A percentile compares a stretch with the other conserved stretches of the same genome.
Evolutionary conservation across 306 rosid genomes (phyloP).

Genomic region (Citrullus amarus): DNA sequence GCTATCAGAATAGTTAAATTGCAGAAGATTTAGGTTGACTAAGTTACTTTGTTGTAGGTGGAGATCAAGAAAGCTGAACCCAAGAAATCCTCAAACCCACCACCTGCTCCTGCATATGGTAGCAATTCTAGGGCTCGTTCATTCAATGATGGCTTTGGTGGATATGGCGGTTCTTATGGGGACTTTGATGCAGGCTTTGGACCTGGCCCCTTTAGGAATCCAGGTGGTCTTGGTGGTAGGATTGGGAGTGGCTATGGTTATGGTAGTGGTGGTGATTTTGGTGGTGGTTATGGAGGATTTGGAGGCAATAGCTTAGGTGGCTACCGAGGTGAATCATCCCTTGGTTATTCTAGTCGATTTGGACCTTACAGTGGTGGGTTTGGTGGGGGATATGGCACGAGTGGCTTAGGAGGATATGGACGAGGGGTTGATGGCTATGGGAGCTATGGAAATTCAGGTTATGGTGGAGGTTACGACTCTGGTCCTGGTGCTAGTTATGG

Average conservation of each 20-base stretch:
- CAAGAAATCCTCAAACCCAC: conserved; percentile 92
- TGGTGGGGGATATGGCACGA: conserved; percentile 39
- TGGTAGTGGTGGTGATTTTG: conserved; percentile 47
- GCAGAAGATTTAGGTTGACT: conserved; percentile 65
- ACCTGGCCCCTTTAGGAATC: conserved; percentile 77
- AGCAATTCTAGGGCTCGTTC: conserved; percentile 91
- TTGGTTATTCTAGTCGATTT: conserved; percentile 41
- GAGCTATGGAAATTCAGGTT: conserved; percentile 36
- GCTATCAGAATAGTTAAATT: conserved; percentile 21
- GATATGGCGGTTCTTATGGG: conserved; percentile 73
- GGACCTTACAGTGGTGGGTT: conserved; percentile 49
- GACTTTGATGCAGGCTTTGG: conserved; percentile 63
- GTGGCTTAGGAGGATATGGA: conserved; percentile 48
- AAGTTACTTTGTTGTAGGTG: conserved; percentile 98
- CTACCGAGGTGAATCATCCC: conserved; percentile 48
- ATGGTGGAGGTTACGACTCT: conserved; percentile 45
- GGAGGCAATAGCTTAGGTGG: conserved; percentile 53
- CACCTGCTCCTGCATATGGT: conserved; percentile 74
- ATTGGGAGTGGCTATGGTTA: conserved; percentile 48
- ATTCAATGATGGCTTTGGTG: conserved; percentile 72
- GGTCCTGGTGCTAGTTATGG: conserved; percentile 45
- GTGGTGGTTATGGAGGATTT: conserved; percentile 43
- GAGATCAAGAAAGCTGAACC: conserved; percentile 99
- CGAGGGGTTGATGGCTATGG: conserved; percentile 54
- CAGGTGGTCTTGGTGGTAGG: conserved; percentile 65